phyloP scores from a whole-genome alignment of 106 monocot species.

The Acorus calamus region DNA sequence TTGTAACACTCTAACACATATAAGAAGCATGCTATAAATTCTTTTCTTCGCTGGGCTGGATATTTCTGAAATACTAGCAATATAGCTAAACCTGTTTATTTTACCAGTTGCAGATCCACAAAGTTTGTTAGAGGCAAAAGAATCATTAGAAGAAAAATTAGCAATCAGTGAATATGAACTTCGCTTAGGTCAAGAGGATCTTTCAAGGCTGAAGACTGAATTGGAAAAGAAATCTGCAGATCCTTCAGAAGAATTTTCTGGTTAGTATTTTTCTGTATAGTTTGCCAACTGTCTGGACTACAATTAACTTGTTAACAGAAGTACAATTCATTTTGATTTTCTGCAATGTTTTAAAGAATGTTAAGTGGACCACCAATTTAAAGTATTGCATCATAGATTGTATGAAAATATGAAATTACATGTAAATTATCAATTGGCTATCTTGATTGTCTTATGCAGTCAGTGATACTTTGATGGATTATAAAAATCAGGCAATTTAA shows the following conservation, averaged over 20 bases:
- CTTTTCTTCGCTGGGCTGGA: not conserved
- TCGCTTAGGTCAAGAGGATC: constrained; percentile 85
- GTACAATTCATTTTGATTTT: too few relatives aligned
- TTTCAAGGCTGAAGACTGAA: constrained; percentile 60
- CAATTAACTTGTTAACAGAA: too few relatives aligned
- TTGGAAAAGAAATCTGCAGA: constrained; percentile 53
- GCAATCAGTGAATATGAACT: constrained; percentile 88
- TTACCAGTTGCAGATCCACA: constrained; percentile 84
- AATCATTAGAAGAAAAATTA: constrained; percentile 60
- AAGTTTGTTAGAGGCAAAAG: constrained; percentile 79
- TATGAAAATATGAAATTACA: too few relatives aligned
- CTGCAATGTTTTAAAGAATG: too few relatives aligned
- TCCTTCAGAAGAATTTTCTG: constrained; percentile 27
- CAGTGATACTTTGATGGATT: too few relatives aligned
- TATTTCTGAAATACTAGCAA: not conserved
- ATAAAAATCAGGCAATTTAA: too few relatives aligned
- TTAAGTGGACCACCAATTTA: too few relatives aligned
- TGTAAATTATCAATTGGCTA: too few relatives aligned
- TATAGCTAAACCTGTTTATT: not conserved
- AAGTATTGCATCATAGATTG: too few relatives aligned
- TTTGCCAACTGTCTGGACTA: too few relatives aligned
- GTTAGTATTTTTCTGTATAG: constrained; percentile 25
- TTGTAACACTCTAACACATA: too few relatives aligned
- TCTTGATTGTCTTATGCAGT: too few relatives aligned
- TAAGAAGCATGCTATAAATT: not conserved